These are phyloP conservation scores for Aurifilum marmelostoma DNA, from an alignment of 2,329 filamentous ascomycete genomes.

Conservation along the genomic window DNA sequence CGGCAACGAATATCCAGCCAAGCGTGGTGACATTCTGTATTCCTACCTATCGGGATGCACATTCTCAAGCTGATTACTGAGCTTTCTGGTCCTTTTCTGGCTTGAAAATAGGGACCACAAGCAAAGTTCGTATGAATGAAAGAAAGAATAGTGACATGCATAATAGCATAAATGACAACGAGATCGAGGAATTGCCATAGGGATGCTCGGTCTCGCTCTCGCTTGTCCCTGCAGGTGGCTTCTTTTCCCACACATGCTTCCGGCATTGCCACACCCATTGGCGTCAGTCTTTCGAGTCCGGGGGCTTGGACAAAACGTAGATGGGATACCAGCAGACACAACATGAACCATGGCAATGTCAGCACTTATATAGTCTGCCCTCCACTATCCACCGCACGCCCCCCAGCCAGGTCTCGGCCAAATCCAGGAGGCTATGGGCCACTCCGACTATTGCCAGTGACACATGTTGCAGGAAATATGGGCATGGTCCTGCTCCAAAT, in stretches of 20 bases:
- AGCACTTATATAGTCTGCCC: too few species aligned
- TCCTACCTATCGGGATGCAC: neutral
- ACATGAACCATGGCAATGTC: too few species aligned
- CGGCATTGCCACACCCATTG: neutral
- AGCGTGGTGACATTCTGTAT: neutral
- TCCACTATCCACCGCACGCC: neutral
- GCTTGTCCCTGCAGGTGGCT: neutral
- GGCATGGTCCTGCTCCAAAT: neutral
- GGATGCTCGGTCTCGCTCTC: neutral
- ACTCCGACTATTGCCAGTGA: neutral
- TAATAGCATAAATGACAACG: neutral
- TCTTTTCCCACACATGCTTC: neutral
- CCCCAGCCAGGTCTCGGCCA: neutral
- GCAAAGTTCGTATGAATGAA: too few species aligned
- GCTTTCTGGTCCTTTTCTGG: neutral
- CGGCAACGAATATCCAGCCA: neutral
- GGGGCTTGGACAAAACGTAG: neutral
- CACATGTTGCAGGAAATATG: neutral
- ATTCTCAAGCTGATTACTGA: neutral
- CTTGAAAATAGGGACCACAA: too few species aligned
- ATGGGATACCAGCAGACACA: too few species aligned
- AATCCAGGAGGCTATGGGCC: neutral
- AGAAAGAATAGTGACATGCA: too few species aligned
- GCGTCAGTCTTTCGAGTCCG: neutral
- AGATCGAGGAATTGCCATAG: neutral